Evolutionary conservation across 176 grass and related monocot species (phyloP).

Genomic region (Aegilops speltoides): DNA sequence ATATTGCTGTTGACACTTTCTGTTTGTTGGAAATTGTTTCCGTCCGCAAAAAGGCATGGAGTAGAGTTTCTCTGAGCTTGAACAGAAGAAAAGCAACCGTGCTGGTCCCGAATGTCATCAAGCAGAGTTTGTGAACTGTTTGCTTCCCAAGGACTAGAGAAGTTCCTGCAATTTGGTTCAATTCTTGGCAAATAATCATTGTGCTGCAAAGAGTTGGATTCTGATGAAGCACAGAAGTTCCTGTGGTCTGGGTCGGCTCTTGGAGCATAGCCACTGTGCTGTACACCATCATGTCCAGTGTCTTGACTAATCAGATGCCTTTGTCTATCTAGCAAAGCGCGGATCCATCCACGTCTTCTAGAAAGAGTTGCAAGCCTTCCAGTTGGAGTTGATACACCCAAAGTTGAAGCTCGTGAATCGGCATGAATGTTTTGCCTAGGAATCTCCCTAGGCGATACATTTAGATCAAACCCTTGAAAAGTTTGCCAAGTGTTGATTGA

Average conservation of each 20-base stretch:
- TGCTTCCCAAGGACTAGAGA: conserved; percentile 3
- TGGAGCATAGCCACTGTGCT: neutral
- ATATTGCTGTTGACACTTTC: conserved; percentile 47
- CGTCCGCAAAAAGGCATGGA: conserved; percentile 38
- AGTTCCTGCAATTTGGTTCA: conserved; percentile 9
- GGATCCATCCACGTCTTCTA: conserved; percentile 42
- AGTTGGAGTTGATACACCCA: conserved; percentile 52
- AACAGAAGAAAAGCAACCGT: conserved; percentile 36
- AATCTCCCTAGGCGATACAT: conserved; percentile 68
- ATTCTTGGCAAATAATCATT: conserved; percentile 9
- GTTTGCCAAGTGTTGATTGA: conserved; percentile 17
- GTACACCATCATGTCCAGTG: neutral
- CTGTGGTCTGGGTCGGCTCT: conserved; percentile 20
- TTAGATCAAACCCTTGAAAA: conserved; percentile 72
- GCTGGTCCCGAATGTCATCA: conserved; percentile 35
- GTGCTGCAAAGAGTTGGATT: conserved; percentile 26
- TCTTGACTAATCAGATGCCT: neutral
- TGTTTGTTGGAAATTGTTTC: conserved; percentile 46
- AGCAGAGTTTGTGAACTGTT: conserved; percentile 29
- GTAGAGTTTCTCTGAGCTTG: conserved; percentile 43
- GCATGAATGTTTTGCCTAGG: conserved; percentile 35
- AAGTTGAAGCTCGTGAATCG: conserved; percentile 38
- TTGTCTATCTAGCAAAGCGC: conserved; percentile 48
- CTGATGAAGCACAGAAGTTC: neutral
- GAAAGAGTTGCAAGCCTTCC: conserved; percentile 42